A percentile compares a stretch with the other conserved stretches of the same genome.
phyloP scores from a whole-genome alignment of 768 basidiomycete genomes.

The Xerocomellus dryophilus region DNA sequence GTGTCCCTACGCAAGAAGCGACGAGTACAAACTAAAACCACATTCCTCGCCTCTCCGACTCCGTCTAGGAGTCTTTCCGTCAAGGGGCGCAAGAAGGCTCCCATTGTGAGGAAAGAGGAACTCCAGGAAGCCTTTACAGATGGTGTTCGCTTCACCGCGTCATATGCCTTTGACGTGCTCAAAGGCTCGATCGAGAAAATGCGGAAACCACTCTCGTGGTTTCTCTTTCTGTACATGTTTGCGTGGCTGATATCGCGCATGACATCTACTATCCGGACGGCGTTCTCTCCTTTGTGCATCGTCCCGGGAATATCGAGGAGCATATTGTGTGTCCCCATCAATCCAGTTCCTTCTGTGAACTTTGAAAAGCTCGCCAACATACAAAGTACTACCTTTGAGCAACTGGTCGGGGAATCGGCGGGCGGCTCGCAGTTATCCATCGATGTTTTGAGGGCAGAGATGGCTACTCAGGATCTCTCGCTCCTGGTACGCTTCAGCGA shows the following conservation, averaged over 20 bases:
- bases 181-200: conserved; percentile 46
- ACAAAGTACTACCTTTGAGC: conserved; percentile 60
- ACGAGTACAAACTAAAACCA: conserved; percentile 20
- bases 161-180: conserved; percentile 50
- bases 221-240: conserved; percentile 52
- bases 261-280: conserved; percentile 41
- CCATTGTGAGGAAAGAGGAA: conserved; percentile 26
- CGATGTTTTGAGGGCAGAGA: conserved; percentile 72
- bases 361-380: conserved; percentile 59
- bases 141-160: conserved; percentile 27
- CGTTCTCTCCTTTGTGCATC: conserved; percentile 57
- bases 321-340: conserved; percentile 37
- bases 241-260: conserved; percentile 42
- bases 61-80: conserved; percentile 17
- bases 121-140: conserved; percentile 21
- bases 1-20: conserved; percentile 31
- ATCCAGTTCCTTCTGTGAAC: conserved; percentile 42
- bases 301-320: conserved; percentile 56
- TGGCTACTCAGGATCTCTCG: conserved; percentile 69
- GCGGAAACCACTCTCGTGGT: conserved; percentile 52
- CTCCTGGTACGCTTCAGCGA: conserved; percentile 62
- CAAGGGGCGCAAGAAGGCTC: conserved; percentile 30
- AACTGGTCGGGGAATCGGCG: conserved; percentile 56
- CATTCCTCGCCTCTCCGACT: conserved; percentile 18
- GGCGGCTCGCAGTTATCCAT: conserved; percentile 60